Evolutionary conservation across 2,329 filamentous ascomycete genomes (phyloP), one percentile per base, ranked within the genome.

Genomic region (Fusarium tricinctum): DNA sequence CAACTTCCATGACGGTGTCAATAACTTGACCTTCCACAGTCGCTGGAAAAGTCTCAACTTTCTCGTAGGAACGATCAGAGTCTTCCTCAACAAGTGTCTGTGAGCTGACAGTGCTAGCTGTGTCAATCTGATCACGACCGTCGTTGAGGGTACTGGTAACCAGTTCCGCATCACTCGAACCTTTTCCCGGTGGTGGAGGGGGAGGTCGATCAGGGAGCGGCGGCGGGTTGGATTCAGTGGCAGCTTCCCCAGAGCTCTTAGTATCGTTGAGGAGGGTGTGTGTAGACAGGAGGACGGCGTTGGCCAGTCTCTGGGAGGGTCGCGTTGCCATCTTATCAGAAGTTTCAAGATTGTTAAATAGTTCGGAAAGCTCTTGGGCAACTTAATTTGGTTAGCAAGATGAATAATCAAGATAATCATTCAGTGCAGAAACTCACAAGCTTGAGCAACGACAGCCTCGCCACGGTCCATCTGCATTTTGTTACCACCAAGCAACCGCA

Each of bases 271-370:
- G 73, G 7, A 81, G 72, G 3, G 78, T 78, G 42, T 79, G 78
- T 0, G 82, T 84, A 5, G 83, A 83, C 3, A 92, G 87, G 22
- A 97, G 83, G 1, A 94, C 94, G 39, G 94, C 86, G 49, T 93
- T 90, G 26, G 94, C 94, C 33, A 97, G 85, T 68, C 93, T 88
- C 71, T 91, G 90, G 5, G 90, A 89, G 3, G 94, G 94, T 43
- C 85, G 88, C 30, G 94, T 88, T 17, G 86, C 89, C 13, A 84
- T 80, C 40, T 84, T 82, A 6, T 86, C 81, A 2, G 91, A 89
- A 2, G 83, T 85, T 61, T 91, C 89, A 75, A 97, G 88, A 59
- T 89, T 85, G 12, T 85, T 78, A 74, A 97, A 97, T 0, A 97
- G 81, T 5, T 80, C 82, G 26, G 86, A 85, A 40, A 97, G 84